A percentile compares a stretch with the other conserved stretches of the same genome.
phyloP scores from a whole-genome alignment of 2,329 filamentous ascomycete species.

The Uncinocarpus reesii region DNA sequence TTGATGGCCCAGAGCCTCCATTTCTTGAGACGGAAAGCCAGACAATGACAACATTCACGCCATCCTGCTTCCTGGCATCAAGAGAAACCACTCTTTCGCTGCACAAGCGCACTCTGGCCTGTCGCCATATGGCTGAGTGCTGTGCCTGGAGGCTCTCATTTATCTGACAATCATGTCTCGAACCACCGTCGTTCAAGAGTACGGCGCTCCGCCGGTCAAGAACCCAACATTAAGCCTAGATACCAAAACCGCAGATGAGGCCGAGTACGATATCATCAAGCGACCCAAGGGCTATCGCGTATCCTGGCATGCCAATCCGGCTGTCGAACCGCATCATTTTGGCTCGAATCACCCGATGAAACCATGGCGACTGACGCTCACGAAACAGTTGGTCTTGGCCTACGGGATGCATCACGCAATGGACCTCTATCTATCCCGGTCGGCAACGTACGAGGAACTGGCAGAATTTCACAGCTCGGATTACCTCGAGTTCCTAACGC shows the following conservation, averaged over 20 bases:
- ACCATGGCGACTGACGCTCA: conserved; percentile 89
- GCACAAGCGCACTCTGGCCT: neutral
- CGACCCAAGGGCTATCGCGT: conserved; percentile 79
- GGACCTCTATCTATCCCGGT: conserved; percentile 80
- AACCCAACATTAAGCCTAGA: conserved; percentile 40
- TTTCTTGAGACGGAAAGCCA: neutral
- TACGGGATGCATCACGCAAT: conserved; percentile 96
- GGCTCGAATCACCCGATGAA: conserved; percentile 98
- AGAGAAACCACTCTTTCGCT: neutral
- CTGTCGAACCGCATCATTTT: conserved; percentile 94
- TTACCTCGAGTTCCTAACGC: conserved; percentile 80
- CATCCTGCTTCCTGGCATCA: neutral
- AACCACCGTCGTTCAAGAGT: conserved; percentile 42
- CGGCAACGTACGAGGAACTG: conserved; percentile 79
- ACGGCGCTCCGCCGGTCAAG: conserved; percentile 32
- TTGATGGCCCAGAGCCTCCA: conserved; percentile 8
- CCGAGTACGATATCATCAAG: conserved; percentile 57
- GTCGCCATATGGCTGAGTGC: conserved; percentile 4
- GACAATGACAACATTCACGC: neutral
- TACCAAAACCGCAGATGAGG: conserved; percentile 44
- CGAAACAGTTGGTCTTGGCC: conserved; percentile 85
- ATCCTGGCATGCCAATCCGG: conserved; percentile 89
- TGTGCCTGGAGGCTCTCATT: neutral
- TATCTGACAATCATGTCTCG: conserved; percentile 28
- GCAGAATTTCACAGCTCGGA: conserved; percentile 76